Evolutionary conservation across 805 yeast genomes (phyloP).

Genomic region (Starmera amethionina): DNA sequence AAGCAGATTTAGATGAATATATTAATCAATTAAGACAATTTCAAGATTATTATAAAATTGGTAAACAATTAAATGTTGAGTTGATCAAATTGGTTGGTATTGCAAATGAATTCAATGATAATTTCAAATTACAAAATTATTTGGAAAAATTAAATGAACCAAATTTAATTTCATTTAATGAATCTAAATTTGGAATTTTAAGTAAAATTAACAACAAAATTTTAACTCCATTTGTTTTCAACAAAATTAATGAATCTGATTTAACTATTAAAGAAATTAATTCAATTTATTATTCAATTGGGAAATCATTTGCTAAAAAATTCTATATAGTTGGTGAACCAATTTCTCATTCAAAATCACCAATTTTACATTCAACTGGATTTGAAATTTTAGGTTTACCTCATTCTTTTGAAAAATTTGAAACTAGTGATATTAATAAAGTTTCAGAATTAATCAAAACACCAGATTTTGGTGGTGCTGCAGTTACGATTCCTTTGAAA

Average conservation of each 20-base stretch:
- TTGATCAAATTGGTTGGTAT: conserved; percentile 76
- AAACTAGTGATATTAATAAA: conserved; percentile 50
- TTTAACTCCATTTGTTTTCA: conserved; percentile 80
- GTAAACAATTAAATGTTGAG: conserved; percentile 56
- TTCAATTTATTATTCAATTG: conserved; percentile 43
- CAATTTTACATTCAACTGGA: conserved; percentile 74
- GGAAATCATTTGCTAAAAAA: conserved; percentile 47
- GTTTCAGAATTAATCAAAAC: conserved; percentile 43
- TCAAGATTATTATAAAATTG: conserved; percentile 65
- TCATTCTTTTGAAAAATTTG: conserved; percentile 55
- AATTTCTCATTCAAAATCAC: conserved; percentile 80
- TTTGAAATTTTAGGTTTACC: conserved; percentile 73
- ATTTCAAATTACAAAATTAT: conserved; percentile 61
- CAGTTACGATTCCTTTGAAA: conserved; percentile 91
- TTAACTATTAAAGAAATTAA: conserved; percentile 59
- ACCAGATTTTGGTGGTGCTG: conserved; percentile 78
- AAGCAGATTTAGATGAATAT: conserved; percentile 49
- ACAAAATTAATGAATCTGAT: conserved; percentile 55
- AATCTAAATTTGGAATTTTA: conserved; percentile 67
- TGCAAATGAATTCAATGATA: conserved; percentile 58
- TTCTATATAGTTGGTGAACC: conserved; percentile 79
- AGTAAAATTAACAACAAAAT: conserved; percentile 68
- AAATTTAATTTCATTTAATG: conserved; percentile 79
- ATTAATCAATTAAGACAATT: conserved; percentile 11
- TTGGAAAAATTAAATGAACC: conserved; percentile 37